Conservation (phyloP, 352 stramenopile species). For the Aphanomyces euteiches region DNA sequence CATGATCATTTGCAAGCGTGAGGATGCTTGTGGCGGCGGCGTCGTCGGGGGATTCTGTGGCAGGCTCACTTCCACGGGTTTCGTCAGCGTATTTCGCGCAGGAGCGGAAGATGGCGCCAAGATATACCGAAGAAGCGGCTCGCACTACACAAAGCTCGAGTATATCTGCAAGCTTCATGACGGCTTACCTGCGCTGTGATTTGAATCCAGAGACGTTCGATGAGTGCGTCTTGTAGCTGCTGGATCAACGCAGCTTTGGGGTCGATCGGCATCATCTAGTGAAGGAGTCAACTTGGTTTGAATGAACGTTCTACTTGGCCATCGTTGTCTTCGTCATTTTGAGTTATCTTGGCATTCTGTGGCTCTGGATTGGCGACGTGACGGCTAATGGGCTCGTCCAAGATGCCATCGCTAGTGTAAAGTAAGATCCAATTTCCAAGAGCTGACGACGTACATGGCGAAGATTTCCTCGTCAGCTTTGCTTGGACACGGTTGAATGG, state of each 20-base stretch:
- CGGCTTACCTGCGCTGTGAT: conserved; percentile 5
- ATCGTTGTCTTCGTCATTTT: background rate
- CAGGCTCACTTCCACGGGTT: background rate
- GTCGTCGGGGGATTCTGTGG: background rate
- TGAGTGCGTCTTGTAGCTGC: conserved; percentile 22
- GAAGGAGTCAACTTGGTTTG: background rate
- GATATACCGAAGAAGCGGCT: conserved; percentile 18
- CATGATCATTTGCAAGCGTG: background rate
- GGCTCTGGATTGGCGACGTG: background rate
- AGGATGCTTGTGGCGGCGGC: background rate
- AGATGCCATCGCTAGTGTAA: conserved; percentile 21
- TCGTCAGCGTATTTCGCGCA: background rate
- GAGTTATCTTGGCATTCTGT: background rate
- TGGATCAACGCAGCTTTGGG: conserved; percentile 5
- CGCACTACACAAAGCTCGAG: conserved; percentile 4
- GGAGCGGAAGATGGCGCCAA: conserved; percentile 5
- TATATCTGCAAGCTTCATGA: background rate
- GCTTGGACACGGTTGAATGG: background rate
- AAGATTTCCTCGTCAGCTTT: background rate
- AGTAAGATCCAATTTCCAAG: background rate
- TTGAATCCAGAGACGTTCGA: conserved; percentile 26
- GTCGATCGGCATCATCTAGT: background rate
- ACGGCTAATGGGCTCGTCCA: conserved; percentile 11
- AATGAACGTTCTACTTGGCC: background rate
- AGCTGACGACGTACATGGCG: background rate